Percentiles rank a stretch among this genome's conserved stretches.
Conservation (phyloP, 2,329 filamentous ascomycete genomes). For the Fusarium tricinctum region DNA sequence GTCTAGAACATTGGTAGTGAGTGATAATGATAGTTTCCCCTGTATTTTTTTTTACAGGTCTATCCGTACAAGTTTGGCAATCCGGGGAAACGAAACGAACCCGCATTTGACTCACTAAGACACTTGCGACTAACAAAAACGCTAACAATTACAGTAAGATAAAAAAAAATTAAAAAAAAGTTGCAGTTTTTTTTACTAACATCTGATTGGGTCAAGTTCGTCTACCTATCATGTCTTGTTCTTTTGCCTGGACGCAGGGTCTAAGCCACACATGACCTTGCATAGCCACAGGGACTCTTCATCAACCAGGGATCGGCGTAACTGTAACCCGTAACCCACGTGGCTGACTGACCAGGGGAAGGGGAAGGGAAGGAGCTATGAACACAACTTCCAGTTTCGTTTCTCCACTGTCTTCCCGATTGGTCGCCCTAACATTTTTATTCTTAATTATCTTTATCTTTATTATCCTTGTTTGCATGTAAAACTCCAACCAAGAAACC, state of each 20-base stretch:
- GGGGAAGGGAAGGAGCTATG: background rate
- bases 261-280: slow-evolving; percentile 24
- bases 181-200: slow-evolving; percentile 25
- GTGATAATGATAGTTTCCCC: background rate
- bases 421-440: slow-evolving; percentile 33
- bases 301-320: slow-evolving; percentile 27
- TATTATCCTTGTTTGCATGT: slow-evolving; percentile 15
- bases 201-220: slow-evolving; percentile 31
- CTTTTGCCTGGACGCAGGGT: background rate
- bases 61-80: slow-evolving; percentile 14
- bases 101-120: slow-evolving; percentile 24
- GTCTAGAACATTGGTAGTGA: slow-evolving; percentile 23
- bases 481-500: slow-evolving; percentile 1
- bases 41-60: slow-evolving; percentile 7
- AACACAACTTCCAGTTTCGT: background rate
- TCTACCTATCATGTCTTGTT: slow-evolving; percentile 6
- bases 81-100: slow-evolving; percentile 22
- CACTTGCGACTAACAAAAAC: slow-evolving; percentile 13
- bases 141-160: slow-evolving; percentile 25
- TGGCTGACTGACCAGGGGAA: slow-evolving; percentile 33
- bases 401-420: slow-evolving; percentile 43
- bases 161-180: background rate
- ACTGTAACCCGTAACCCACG: slow-evolving; percentile 24
- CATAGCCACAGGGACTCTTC: slow-evolving; percentile 23
- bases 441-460: background rate